phyloP scores from a whole-genome alignment of 2,329 filamentous ascomycete species.

The Fusarium sp. region DNA sequence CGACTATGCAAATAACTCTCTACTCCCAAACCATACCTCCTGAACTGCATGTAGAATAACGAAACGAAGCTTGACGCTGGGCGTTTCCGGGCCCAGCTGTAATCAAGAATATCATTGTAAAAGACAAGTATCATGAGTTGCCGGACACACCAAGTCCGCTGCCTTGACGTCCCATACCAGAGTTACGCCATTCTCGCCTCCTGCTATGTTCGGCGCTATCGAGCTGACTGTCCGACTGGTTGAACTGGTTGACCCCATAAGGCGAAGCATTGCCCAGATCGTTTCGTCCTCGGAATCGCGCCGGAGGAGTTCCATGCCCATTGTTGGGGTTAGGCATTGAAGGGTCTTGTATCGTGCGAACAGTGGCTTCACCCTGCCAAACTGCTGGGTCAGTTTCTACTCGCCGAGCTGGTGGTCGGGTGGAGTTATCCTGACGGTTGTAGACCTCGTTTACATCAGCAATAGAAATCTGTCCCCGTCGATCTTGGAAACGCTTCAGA shows the following conservation, averaged over 20 bases:
- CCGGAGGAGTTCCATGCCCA: conserved; percentile 59
- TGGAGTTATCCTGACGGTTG: conserved; percentile 67
- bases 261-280: conserved; percentile 55
- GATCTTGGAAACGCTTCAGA: conserved; percentile 89
- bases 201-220: conserved; percentile 54
- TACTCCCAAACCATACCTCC: conserved; percentile 47
- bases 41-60: conserved; percentile 31
- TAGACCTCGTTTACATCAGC: conserved; percentile 67
- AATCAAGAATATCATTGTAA: conserved; percentile 27
- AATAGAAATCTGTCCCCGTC: conserved; percentile 68
- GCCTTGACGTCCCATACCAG: conserved; percentile 62
- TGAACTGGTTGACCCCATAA: conserved; percentile 56
- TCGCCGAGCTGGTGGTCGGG: conserved; percentile 63
- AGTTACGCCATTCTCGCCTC: conserved; percentile 67
- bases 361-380: conserved; percentile 85
- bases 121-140: conserved; percentile 48
- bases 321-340: conserved; percentile 51
- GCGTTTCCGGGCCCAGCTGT: conserved; percentile 28
- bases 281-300: conserved; percentile 59
- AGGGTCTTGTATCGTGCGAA: conserved; percentile 78
- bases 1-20: conserved; percentile 52
- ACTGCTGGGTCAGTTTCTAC: conserved; percentile 90
- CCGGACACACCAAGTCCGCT: conserved; percentile 61
- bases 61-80: conserved; percentile 30
- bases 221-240: conserved; percentile 55